Evolutionary conservation across 164 flowering plant genomes (phyloP), one percentile per base, ranked within the genome.

Genomic region (Vitis rupestris): DNA sequence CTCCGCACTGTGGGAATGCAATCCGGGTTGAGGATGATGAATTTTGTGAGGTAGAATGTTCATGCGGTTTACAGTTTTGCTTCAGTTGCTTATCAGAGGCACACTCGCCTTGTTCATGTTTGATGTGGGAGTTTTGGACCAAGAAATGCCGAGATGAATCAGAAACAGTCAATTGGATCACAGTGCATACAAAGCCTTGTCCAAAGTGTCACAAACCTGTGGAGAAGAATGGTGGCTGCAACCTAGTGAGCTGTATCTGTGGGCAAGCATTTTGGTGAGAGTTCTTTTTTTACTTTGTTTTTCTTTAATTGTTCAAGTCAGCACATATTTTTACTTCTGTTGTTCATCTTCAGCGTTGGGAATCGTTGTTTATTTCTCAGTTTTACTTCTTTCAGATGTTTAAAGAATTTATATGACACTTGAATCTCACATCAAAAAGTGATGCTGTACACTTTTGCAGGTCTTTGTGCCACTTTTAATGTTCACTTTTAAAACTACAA

Each of bases 1-100:
- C 83, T 78, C 98, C 98, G 3, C 94, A 91, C 67, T 93, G 98
- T 76, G 98, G 98, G 67, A 91, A 91, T 81, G 98, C 98, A 12
- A 91, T 93, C 62, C 92, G 91, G 47, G 79, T 90, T 44, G 92
- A 87, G 75, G 89, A 85, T 47, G 95, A 87, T 76, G 73, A 79
- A 49, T 77, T 77, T 60, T 87, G 91, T 70, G 97, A 93, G 76
- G 91, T 93, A 65, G 93, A 93, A 84, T 93, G 98, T 75, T 72
- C 88, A 11, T 93, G 98, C 56, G 94, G 97, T 14, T 48, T 65
- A 29, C 95, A 93, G 67, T 93, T 93, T 77, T 93, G 98, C 77
- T 93, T 93, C 74, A 82, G 86, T 71, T 93, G 98, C 76, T 84
- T 77, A 68, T 78, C 76, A 63, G 95, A 91, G 73, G 84, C 88